Conservation (phyloP, 345 rosid genomes). For the Abelmoschus esculentus region DNA sequence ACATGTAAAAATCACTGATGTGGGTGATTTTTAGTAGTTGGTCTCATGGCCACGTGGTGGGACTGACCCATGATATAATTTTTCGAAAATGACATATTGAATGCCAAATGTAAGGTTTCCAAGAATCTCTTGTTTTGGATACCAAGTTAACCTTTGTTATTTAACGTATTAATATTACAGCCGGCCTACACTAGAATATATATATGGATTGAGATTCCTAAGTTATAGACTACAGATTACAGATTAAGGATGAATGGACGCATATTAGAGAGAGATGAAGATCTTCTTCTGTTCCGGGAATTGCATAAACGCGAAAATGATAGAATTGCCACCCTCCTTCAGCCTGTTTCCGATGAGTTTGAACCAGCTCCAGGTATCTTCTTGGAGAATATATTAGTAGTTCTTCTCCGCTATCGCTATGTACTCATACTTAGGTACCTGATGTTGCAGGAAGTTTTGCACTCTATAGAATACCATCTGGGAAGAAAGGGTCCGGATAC, state of each 20-base stretch:
- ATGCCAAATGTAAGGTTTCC: slow-evolving; percentile 5
- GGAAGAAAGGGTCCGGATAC: slow-evolving; percentile 29
- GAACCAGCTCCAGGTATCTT: slow-evolving; percentile 23
- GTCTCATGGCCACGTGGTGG: too few species aligned
- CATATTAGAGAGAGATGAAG: slow-evolving; percentile 36
- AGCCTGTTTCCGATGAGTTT: slow-evolving; percentile 53
- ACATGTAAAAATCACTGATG: too few species aligned
- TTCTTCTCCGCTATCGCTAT: too few species aligned
- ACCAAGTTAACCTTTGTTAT: background rate
- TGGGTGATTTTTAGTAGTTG: too few species aligned
- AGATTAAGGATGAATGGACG: background rate
- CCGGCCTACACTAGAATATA: background rate
- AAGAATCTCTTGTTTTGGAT: slow-evolving; percentile 7
- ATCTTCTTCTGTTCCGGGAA: slow-evolving; percentile 48
- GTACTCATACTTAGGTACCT: too few species aligned
- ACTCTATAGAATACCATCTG: slow-evolving; percentile 31
- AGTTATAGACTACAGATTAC: too few species aligned
- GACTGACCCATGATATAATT: too few species aligned
- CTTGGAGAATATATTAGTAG: too few species aligned
- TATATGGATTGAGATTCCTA: background rate
- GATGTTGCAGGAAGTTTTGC: slow-evolving; percentile 30
- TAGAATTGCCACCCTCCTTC: slow-evolving; percentile 40
- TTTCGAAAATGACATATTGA: background rate
- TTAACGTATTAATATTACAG: background rate
- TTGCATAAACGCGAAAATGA: slow-evolving; percentile 43